Conservation (phyloP, 352 stramenopile genomes). For the Plasmopara viticola region DNA sequence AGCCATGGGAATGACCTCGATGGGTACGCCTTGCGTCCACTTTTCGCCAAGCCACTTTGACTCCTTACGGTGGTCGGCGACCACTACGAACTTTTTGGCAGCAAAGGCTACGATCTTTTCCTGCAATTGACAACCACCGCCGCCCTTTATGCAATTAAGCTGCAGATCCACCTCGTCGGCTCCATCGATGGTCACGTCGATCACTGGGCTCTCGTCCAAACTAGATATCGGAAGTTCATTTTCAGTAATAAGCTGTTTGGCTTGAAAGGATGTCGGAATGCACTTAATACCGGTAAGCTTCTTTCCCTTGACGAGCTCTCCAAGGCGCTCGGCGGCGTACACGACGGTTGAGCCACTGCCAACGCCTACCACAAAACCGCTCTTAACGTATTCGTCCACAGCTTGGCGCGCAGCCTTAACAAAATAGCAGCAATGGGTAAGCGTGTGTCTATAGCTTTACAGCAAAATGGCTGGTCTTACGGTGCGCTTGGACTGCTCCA, state of each 20-base stretch:
- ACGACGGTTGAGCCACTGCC: conserved; percentile 98
- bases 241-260: conserved; percentile 90
- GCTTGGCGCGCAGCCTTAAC: conserved; percentile 69
- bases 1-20: conserved; percentile 97
- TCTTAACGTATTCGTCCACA: conserved; percentile 90
- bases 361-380: conserved; percentile 96
- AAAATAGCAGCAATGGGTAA: conserved; percentile 3
- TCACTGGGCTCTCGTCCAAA: conserved; percentile 75
- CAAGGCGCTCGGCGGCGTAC: conserved; percentile 95
- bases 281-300: conserved; percentile 90
- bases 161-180: conserved; percentile 96
- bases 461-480: conserved; percentile 15
- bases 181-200: conserved; percentile 98
- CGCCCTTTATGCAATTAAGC: conserved; percentile 98
- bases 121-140: conserved; percentile 92
- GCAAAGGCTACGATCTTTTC: conserved; percentile 92
- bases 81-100: conserved; percentile 97
- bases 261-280: conserved; percentile 97
- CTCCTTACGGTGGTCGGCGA: conserved; percentile 93
- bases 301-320: conserved; percentile 88
- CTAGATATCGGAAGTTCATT: conserved; percentile 73
- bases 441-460: neutral
- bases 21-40: conserved; percentile 88
- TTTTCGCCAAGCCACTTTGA: conserved; percentile 78
- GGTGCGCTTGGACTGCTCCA: conserved; percentile 73